These are phyloP conservation scores for Chrysoporthe deuterocubensis DNA, from an alignment of 2,329 filamentous ascomycete species.

Conservation along the genomic window DNA sequence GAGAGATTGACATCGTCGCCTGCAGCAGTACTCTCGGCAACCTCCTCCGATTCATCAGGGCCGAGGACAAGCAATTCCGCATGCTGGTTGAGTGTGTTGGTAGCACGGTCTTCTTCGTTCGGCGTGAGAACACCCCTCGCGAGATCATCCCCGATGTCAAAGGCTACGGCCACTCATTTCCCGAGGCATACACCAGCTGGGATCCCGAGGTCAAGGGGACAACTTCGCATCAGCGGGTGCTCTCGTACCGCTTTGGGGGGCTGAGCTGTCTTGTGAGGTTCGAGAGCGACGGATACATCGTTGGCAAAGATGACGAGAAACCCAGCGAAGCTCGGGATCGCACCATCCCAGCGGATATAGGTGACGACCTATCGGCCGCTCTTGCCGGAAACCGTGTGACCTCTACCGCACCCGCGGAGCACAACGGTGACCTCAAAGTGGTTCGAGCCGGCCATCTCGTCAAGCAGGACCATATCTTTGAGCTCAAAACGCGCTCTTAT, in stretches of 20 bases:
- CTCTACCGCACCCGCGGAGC: background rate
- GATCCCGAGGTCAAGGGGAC: conserved; percentile 57
- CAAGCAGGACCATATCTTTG: conserved; percentile 21
- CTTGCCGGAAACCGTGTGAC: conserved; percentile 18
- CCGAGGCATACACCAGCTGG: conserved; percentile 69
- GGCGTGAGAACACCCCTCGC: conserved; percentile 62
- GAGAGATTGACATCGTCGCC: conserved; percentile 57
- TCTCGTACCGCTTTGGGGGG: conserved; percentile 61
- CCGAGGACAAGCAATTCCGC: conserved; percentile 54
- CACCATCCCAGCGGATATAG: background rate
- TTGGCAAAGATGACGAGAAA: background rate
- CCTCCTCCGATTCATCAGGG: conserved; percentile 59
- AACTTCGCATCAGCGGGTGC: conserved; percentile 63
- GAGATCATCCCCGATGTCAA: conserved; percentile 58
- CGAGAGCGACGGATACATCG: conserved; percentile 61
- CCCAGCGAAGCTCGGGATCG: too few relatives aligned
- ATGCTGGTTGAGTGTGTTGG: conserved; percentile 61
- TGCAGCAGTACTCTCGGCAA: conserved; percentile 66
- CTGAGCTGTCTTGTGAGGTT: conserved; percentile 58
- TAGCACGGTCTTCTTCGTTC: conserved; percentile 64
- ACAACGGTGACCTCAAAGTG: background rate
- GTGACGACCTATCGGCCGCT: conserved; percentile 4
- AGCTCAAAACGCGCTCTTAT: conserved; percentile 27
- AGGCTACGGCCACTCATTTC: conserved; percentile 70
- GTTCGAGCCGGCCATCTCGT: conserved; percentile 15